Evolutionary conservation across 495 filamentous ascomycete species (phyloP).

Genomic region (Tuber brumale): DNA sequence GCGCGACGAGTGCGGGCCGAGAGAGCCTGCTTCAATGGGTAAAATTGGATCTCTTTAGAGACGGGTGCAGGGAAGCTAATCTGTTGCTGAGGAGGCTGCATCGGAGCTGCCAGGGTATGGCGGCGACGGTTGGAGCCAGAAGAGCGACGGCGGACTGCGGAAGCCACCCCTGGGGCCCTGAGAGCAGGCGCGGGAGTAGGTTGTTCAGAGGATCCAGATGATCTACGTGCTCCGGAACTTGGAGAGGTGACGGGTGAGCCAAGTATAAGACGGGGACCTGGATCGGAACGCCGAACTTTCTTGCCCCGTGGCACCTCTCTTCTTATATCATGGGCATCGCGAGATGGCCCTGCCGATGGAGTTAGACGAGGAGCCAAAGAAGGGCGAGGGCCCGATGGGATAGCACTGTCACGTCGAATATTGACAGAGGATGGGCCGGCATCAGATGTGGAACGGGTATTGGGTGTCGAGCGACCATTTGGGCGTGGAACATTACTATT

Average conservation of each 20-base stretch:
- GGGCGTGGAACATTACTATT: background rate
- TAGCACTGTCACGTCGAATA: background rate
- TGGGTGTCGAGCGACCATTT: background rate
- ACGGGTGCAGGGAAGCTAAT: constrained; percentile 21
- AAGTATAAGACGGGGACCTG: constrained; percentile 23
- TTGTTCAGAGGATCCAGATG: constrained; percentile 12
- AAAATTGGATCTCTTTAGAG: constrained; percentile 51
- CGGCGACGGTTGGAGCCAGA: constrained; percentile 22
- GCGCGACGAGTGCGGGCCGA: constrained; percentile 54
- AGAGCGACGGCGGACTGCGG: constrained; percentile 18
- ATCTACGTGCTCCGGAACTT: constrained; percentile 14
- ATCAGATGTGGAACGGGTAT: background rate
- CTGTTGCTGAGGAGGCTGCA: constrained; percentile 12
- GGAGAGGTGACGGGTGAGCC: constrained; percentile 11
- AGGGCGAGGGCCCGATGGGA: background rate
- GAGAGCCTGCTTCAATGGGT: constrained; percentile 54
- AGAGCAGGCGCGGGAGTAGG: constrained; percentile 4
- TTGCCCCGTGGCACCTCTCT: constrained; percentile 6
- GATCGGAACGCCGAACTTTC: constrained; percentile 32
- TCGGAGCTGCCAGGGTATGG: constrained; percentile 34
- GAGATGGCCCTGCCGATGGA: background rate
- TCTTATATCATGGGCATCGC: background rate
- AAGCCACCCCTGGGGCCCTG: constrained; percentile 1
- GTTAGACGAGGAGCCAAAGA: background rate
- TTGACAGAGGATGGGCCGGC: background rate